Evolutionary conservation across 2,329 filamentous ascomycete species (phyloP), one percentile per base, ranked within the genome.

Genomic region (Ceratocystis ficicola): DNA sequence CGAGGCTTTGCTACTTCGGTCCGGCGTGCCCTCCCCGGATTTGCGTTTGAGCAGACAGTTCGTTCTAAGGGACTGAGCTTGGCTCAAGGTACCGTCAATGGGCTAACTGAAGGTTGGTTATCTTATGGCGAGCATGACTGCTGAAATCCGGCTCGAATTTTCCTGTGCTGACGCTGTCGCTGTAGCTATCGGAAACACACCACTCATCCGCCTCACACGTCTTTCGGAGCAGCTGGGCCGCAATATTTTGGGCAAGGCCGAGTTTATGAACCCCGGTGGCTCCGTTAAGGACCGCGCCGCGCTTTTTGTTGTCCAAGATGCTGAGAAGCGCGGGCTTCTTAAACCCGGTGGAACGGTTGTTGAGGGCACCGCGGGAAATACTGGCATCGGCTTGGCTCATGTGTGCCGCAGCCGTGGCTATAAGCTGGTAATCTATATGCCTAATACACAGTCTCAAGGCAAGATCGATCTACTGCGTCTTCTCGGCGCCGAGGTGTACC

Each of bases 351-450:
- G 94, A 68, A 97, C 94, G 22, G 92, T 99, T 12, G 88, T 99
- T 67, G 94, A 99, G 78, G 94, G 94, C 69, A 99, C 94, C 4
- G 94, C 94, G 0, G 94, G 94, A 64, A 99, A 97, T 80, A 99
- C 94, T 36, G 94, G 94, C 70, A 99, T 99, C 75, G 94, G 94
- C 1, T 87, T 99, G 55, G 94, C 94, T 22, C 94, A 97, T 77
- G 94, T 99, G 66, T 97, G 94, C 78, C 85, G 93, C 68, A 89
- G 87, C 46, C 88, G 87, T 72, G 94, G 93, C 50, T 97, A 99
- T 82, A 88, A 88, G 74, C 86, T 96, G 63, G 92, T 97, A 73
- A 99, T 99, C 74, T 99, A 97, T 84, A 97, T 99, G 94, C 94
- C 94, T 72, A 89, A 99, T 80, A 97, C 93, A 62, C 94, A 97